These are phyloP conservation scores for Penicillium lagena DNA, from an alignment of 495 filamentous ascomycete genomes.

Conservation along the genomic window DNA sequence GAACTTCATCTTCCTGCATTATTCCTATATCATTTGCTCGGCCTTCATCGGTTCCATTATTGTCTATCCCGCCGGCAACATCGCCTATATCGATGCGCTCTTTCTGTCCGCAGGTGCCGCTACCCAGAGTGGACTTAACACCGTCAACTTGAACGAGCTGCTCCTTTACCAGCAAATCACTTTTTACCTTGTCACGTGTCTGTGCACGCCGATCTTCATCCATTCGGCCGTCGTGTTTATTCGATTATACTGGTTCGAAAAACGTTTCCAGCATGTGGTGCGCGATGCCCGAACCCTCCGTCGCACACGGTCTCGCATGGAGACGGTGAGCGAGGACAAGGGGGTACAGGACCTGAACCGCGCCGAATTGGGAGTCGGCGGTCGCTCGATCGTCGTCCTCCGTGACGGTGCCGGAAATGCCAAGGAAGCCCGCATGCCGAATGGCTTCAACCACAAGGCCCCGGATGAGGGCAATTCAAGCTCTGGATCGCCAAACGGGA, in stretches of 20 bases:
- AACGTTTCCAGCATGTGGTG: slow-evolving; percentile 77
- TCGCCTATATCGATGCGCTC: slow-evolving; percentile 83
- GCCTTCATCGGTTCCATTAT: slow-evolving; percentile 68
- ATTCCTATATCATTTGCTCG: slow-evolving; percentile 71
- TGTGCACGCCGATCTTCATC: slow-evolving; percentile 88
- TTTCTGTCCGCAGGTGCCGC: slow-evolving; percentile 74
- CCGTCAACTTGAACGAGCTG: slow-evolving; percentile 69
- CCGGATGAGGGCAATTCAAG: slow-evolving; percentile 17
- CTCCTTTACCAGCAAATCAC: slow-evolving; percentile 71
- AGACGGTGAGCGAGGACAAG: slow-evolving; percentile 48
- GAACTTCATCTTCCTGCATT: slow-evolving; percentile 84
- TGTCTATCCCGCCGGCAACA: slow-evolving; percentile 52
- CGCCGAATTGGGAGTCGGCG: slow-evolving; percentile 63
- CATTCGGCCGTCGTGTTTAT: slow-evolving; percentile 83
- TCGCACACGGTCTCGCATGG: slow-evolving; percentile 48
- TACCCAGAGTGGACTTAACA: slow-evolving; percentile 91
- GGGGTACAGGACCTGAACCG: slow-evolving; percentile 36
- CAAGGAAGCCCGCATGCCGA: slow-evolving; percentile 14
- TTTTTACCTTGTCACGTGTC: slow-evolving; percentile 62
- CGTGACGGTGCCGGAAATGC: slow-evolving; percentile 39
- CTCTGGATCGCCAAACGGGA: slow-evolving; percentile 15
- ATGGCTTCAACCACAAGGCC: slow-evolving; percentile 9
- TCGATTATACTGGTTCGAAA: slow-evolving; percentile 96
- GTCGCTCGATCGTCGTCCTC: slow-evolving; percentile 68
- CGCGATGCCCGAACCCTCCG: slow-evolving; percentile 49